Conservation (phyloP, 306 rosid species). For the Cicer yamashitae region DNA sequence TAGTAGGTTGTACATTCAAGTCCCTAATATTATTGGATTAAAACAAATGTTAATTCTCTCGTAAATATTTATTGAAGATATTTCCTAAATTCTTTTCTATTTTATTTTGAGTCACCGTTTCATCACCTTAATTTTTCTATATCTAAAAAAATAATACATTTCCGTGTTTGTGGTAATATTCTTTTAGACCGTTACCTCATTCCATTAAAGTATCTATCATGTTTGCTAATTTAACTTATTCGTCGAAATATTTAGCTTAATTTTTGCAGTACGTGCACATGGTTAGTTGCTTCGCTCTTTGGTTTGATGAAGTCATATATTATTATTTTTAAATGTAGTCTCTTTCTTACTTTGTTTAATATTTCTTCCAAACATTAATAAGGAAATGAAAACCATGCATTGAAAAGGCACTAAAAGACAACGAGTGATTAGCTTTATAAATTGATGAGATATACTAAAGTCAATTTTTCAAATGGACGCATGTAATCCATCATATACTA, state of each 20-base stretch:
- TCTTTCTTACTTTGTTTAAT: constrained; percentile 6
- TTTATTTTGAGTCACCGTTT: too few species aligned
- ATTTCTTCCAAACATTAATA: not conserved
- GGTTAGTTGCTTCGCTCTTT: constrained; percentile 14
- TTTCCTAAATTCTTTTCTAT: too few species aligned
- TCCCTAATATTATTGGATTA: too few species aligned
- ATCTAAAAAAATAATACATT: too few species aligned
- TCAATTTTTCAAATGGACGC: constrained; percentile 16
- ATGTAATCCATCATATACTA: not conserved
- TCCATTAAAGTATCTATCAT: not conserved
- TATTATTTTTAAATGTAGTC: not conserved
- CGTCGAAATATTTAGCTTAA: not conserved
- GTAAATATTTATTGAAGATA: too few species aligned
- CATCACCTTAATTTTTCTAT: too few species aligned
- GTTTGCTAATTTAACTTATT: not conserved
- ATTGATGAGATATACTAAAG: not conserved
- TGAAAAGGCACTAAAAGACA: constrained; percentile 11
- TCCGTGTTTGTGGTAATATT: not conserved
- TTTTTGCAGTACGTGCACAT: constrained; percentile 1
- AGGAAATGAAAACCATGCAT: constrained; percentile 13
- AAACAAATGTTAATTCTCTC: too few species aligned
- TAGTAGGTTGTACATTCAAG: too few species aligned
- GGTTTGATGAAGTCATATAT: constrained; percentile 32
- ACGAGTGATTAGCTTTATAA: not conserved
- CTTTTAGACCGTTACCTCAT: not conserved